These are phyloP conservation scores for Cyclotella baltica DNA, from an alignment of 108 stramenopile genomes.

Conservation along the genomic window DNA sequence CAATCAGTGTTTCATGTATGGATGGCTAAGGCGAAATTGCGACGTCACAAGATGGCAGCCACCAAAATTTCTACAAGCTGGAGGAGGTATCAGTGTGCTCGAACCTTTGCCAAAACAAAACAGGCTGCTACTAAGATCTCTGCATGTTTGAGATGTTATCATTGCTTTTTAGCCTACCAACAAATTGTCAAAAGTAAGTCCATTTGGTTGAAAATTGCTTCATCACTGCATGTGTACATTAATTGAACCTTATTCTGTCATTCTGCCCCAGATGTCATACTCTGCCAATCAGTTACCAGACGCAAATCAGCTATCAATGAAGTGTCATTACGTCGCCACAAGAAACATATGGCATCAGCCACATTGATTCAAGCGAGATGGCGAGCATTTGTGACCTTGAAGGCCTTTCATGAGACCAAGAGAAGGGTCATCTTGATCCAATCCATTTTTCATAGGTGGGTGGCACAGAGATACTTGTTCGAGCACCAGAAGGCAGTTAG, in stretches of 20 bases:
- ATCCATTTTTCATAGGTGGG: neutral
- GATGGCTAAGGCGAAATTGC: neutral
- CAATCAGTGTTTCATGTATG: neutral
- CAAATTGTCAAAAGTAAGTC: neutral
- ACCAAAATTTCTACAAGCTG: neutral
- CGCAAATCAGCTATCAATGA: neutral
- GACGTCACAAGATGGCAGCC: neutral
- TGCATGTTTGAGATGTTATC: neutral
- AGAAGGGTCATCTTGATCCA: neutral
- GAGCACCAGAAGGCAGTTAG: neutral
- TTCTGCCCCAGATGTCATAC: neutral
- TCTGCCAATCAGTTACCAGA: neutral
- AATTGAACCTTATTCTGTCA: too few species aligned
- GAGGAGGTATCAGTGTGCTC: neutral
- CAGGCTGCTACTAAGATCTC: neutral
- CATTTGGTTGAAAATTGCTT: neutral
- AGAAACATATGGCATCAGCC: neutral
- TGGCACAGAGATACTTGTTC: neutral
- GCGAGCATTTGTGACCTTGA: neutral
- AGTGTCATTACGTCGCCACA: neutral
- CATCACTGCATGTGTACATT: neutral
- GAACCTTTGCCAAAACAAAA: neutral
- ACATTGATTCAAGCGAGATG: neutral
- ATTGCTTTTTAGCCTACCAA: neutral
- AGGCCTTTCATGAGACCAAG: neutral